Conservation (phyloP, 768 basidiomycete species). For the Termitomyces eurrhizus region DNA sequence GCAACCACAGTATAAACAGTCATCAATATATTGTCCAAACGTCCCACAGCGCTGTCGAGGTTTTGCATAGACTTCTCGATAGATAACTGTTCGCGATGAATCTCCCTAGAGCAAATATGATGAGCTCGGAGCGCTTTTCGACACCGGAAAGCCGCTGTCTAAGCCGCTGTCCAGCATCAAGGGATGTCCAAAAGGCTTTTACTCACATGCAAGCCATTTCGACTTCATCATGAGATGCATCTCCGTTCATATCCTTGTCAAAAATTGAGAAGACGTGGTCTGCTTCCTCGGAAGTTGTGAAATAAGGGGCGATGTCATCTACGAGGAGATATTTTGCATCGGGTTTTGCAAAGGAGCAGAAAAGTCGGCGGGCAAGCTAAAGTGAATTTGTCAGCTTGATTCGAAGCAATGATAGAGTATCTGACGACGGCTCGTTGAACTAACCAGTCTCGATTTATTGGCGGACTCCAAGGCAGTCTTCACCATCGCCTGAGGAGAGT, state of each 20-base stretch:
- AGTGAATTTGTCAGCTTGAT: slow-evolving; percentile 8
- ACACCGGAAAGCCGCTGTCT: neutral
- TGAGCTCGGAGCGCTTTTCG: neutral
- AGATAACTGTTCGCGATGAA: slow-evolving; percentile 82
- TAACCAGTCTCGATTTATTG: slow-evolving; percentile 72
- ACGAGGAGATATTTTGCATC: slow-evolving; percentile 56
- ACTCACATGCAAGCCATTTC: slow-evolving; percentile 71
- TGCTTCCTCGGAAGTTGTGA: slow-evolving; percentile 63
- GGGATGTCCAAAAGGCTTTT: neutral
- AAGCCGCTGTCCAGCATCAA: slow-evolving; percentile 6
- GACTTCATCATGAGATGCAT: slow-evolving; percentile 65
- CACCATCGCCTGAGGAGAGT: slow-evolving; percentile 79
- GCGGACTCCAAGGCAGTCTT: slow-evolving; percentile 73
- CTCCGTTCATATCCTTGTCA: slow-evolving; percentile 71
- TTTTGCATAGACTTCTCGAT: slow-evolving; percentile 87
- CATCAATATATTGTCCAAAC: slow-evolving; percentile 86
- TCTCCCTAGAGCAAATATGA: slow-evolving; percentile 43
- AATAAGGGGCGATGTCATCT: slow-evolving; percentile 69
- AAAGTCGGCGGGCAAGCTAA: slow-evolving; percentile 80
- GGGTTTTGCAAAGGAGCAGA: slow-evolving; percentile 75
- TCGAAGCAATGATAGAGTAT: slow-evolving; percentile 3
- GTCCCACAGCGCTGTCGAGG: slow-evolving; percentile 84
- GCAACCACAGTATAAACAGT: slow-evolving; percentile 69
- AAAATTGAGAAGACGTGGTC: slow-evolving; percentile 65
- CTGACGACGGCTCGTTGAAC: slow-evolving; percentile 3